A percentile compares a stretch with the other conserved stretches of the same genome.
Evolutionary conservation across 371 early-diverging fungal species (phyloP).

Genomic region (Nematocida minor): DNA sequence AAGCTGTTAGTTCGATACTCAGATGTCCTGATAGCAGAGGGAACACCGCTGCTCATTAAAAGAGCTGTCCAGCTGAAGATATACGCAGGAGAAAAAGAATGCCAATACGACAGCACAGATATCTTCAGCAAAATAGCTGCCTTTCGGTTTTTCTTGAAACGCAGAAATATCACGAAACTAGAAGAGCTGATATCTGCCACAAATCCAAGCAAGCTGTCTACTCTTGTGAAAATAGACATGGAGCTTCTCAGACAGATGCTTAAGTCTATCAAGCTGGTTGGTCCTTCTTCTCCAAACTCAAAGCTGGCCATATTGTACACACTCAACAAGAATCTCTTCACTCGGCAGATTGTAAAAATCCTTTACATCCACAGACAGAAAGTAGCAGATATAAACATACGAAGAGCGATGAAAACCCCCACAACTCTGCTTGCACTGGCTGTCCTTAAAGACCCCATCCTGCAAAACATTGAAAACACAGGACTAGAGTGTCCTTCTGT

Average conservation of each 20-base stretch:
- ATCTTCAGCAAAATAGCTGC: slow-evolving; percentile 10
- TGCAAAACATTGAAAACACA: not conserved
- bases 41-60: slow-evolving; percentile 10
- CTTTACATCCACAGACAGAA: not conserved
- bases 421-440: not conserved
- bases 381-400: not conserved
- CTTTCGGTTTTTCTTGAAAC: not conserved
- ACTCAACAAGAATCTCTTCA: slow-evolving; percentile 13
- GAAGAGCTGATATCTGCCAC: not conserved
- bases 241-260: slow-evolving; percentile 6
- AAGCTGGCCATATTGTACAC: not conserved
- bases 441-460: not conserved
- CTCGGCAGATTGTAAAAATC: not conserved
- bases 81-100: not conserved
- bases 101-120: not conserved
- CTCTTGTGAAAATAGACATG: not conserved
- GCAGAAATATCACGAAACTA: not conserved
- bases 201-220: not conserved
- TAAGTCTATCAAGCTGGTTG: not conserved
- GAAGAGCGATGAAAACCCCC: not conserved
- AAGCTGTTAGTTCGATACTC: not conserved
- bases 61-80: not conserved
- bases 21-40: slow-evolving; percentile 9
- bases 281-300: not conserved
- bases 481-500: not conserved